Percentiles rank a stretch among this genome's conserved stretches.
Conservation (phyloP, 1,284 basidiomycete genomes). For the Phellopilus nigrolimitatus region DNA sequence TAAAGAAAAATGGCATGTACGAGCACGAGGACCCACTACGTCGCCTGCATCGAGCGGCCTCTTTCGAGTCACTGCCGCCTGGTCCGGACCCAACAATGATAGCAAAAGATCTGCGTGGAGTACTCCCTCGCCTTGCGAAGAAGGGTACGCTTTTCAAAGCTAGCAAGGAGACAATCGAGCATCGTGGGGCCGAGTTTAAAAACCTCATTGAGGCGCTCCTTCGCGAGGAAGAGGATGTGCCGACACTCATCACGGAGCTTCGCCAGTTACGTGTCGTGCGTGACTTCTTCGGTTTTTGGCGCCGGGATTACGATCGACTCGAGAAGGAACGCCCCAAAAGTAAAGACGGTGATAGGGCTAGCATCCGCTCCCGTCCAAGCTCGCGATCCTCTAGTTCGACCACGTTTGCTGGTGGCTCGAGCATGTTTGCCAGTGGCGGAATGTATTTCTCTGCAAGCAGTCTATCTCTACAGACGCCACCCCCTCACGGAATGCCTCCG, state of each 20-base stretch:
- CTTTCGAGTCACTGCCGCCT: slow-evolving; percentile 80
- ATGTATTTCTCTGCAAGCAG: slow-evolving; percentile 49
- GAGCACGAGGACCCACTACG: slow-evolving; percentile 43
- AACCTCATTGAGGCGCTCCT: slow-evolving; percentile 56
- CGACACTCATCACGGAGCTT: slow-evolving; percentile 60
- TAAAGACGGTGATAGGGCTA: slow-evolving; percentile 28
- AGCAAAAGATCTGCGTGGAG: slow-evolving; percentile 57
- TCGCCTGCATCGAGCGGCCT: slow-evolving; percentile 47
- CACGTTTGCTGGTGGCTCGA: too few relatives aligned
- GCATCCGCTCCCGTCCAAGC: slow-evolving; percentile 14
- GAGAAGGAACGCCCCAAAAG: slow-evolving; percentile 32
- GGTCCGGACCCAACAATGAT: slow-evolving; percentile 70
- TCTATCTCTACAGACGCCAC: slow-evolving; percentile 33
- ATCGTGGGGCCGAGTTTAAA: slow-evolving; percentile 54
- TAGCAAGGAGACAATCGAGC: slow-evolving; percentile 59
- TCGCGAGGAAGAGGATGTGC: slow-evolving; percentile 44
- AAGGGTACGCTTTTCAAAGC: slow-evolving; percentile 67
- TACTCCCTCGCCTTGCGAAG: slow-evolving; percentile 62
- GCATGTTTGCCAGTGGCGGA: slow-evolving; percentile 29
- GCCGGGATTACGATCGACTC: slow-evolving; percentile 59
- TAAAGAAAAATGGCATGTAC: slow-evolving; percentile 70
- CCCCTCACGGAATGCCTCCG: slow-evolving; percentile 21
- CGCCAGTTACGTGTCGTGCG: slow-evolving; percentile 51
- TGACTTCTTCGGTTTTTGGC: slow-evolving; percentile 76
- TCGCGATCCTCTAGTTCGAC: slow-evolving; percentile 23